Percentiles rank a stretch among this genome's conserved stretches.
Conservation (phyloP, 179 eudicot species). For the Drosera spatulata region DNA sequence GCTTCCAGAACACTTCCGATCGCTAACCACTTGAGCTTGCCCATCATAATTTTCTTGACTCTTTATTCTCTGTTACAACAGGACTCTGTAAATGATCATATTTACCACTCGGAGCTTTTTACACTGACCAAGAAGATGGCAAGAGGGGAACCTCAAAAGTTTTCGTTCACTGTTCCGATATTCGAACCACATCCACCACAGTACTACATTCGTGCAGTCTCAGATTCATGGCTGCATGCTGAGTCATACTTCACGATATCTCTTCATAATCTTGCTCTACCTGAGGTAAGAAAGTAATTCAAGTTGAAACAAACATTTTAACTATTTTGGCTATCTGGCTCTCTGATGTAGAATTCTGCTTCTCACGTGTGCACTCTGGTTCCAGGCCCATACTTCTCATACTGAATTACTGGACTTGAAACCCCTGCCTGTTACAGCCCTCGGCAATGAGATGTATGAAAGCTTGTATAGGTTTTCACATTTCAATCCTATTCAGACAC, state of each 20-base stretch:
- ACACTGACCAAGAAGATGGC: conserved; percentile 81
- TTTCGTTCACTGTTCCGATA: conserved; percentile 93
- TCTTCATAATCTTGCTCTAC: conserved; percentile 87
- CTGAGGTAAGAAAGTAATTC: conserved; percentile 34
- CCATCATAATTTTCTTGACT: background rate
- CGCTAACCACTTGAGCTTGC: background rate
- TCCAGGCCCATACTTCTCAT: conserved; percentile 80
- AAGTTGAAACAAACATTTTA: background rate
- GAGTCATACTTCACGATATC: conserved; percentile 88
- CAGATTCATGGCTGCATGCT: conserved; percentile 94
- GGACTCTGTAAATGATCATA: conserved; percentile 98
- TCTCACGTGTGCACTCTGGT: conserved; percentile 5
- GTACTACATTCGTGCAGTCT: conserved; percentile 89
- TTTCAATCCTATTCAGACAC: conserved; percentile 98
- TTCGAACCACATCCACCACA: conserved; percentile 99
- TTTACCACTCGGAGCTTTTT: conserved; percentile 94
- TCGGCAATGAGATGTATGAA: conserved; percentile 67
- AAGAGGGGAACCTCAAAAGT: conserved; percentile 81
- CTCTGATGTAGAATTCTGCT: background rate
- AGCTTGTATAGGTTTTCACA: conserved; percentile 82
- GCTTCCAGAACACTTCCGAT: conserved; percentile 1
- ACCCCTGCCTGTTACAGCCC: conserved; percentile 89
- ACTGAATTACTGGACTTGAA: conserved; percentile 94
- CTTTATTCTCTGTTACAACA: conserved; percentile 10
- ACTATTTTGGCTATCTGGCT: background rate